Base-by-base conservation (phyloP, 2,329 filamentous ascomycete species). In the Didymella exigua region DNA sequence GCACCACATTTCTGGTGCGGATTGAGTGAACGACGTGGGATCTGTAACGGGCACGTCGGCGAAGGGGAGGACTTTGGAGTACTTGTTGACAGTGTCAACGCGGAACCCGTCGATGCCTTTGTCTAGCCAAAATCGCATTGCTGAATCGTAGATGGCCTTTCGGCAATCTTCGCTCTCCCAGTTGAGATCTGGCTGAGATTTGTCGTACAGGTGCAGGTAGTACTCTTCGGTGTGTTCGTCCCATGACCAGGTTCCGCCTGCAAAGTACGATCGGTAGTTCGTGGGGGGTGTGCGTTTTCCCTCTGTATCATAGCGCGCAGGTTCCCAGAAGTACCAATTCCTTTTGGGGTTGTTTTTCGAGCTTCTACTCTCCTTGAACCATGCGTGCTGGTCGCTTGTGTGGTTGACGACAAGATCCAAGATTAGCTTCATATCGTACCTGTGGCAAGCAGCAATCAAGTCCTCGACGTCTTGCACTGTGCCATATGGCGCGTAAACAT, bases 371-470 rank as follows among this genome's bases (percentile, higher is more conserved):
- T 89, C 82, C 42, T 84, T 79, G 74, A 91, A 91, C 88, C 88
- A 92, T 3, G 80, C 79, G 64, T 90, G 87, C 69, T 89, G 81
- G 59, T 88, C 84, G 2, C 85, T 89, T 0, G 89, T 91, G 69
- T 93, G 89, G 62, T 92, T 93, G 58, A 92, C 82, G 2, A 93
- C 89, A 3, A 93, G 78, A 67, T 93, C 89, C 54, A 92, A 81
- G 52, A 93, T 85, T 10, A 92, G 75, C 61, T 84, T 85, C 83
- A 92, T 89, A 3, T 82, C 85, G 4, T 86, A 80, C 14, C 80
- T 73, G 56, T 89, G 86, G 34, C 84, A 81, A 40, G 82, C 83
- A 23, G 79, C 67, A 44, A 89, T 86, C 30, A 91, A 71, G 0
- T 75, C 73, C 52, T 90, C 86, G 44, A 89, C 83, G 66, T 91